Conservation (phyloP, 78 protist genomes). For the Dictyostelium intermedium region DNA sequence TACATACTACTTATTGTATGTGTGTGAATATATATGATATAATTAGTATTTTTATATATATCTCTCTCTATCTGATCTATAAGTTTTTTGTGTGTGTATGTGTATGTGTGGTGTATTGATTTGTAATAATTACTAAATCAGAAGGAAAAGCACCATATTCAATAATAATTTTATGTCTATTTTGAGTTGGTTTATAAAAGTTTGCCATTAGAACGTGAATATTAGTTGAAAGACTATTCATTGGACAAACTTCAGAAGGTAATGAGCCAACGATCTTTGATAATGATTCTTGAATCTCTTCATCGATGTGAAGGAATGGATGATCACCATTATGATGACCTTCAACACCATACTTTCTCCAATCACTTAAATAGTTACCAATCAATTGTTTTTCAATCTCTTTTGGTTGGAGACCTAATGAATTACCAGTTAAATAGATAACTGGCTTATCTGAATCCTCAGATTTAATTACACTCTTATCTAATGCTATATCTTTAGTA, state of each 20-base stretch:
- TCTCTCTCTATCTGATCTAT: no score
- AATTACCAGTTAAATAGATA: conserved; percentile 92
- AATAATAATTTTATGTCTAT: conserved; percentile 87
- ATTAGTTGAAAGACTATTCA: conserved; percentile 94
- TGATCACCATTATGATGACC: conserved; percentile 65
- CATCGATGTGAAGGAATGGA: conserved; percentile 92
- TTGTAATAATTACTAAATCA: conserved; percentile 88
- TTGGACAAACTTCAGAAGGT: conserved; percentile 83
- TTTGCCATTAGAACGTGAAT: conserved; percentile 89
- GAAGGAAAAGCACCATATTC: conserved; percentile 96
- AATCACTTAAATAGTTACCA: conserved; percentile 52
- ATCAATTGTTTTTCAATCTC: conserved; percentile 20
- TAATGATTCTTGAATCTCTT: conserved; percentile 42
- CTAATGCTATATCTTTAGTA: background rate
- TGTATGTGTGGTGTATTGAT: no score
- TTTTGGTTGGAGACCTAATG: conserved; percentile 92
- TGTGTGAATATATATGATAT: no score
- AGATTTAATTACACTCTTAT: background rate
- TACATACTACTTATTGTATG: conserved; percentile 61
- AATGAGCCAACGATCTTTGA: conserved; percentile 33
- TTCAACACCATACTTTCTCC: conserved; percentile 69
- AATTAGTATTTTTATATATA: no score
- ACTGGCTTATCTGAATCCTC: background rate
- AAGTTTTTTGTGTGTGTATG: no score
- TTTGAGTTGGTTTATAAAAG: conserved; percentile 91